Evolutionary conservation across 2,329 filamentous ascomycete species (phyloP), one percentile per base, ranked within the genome.

Genomic region (Arthrinium puccinioides): DNA sequence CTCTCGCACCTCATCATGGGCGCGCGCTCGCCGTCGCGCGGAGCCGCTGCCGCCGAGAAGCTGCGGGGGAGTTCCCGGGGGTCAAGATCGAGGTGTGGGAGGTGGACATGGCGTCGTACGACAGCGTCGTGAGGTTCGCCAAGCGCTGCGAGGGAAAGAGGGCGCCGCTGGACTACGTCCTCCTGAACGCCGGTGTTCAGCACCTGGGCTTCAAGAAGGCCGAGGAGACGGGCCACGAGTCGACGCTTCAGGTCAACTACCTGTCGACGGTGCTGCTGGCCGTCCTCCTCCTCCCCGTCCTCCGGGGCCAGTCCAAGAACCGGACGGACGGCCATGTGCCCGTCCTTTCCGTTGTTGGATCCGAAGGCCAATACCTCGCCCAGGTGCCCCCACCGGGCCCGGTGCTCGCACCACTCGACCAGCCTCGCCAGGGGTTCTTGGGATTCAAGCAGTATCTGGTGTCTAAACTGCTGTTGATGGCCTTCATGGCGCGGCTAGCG

Each of bases 101-200:
- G 13, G 38, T 66, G 16, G 61, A 66, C 38, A 59, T 64, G 53
- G 31, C 25, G 4, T 57, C 52, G n/a, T 65, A 64, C 34, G 45
- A 51, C 2, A 64, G 60, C 1, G 47, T 65, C 21, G 47, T 51
- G 27, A 43, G 39, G 3, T 65, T 66, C 40, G 54, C 46, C 13
- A 30, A 21, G 3, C 54, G 53, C 4, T 43, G 50, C 8, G 42
- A 56, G 14, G 48, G 10, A 1, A 47, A 62, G 7, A 15, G 42
- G 0, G 48, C 55, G 11, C 13, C 25, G 13, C 37, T 39, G n/a
- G 37, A 39, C 32, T 15, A 32, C 10, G 49, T 44, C 10, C 44
- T 58, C 16, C 42, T 57, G 15, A 58, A 56, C 24, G 54, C 50
- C 3, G 54, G 53, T 0, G 14, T 47, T 15, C 18, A 16, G 6